A percentile compares a stretch with the other conserved stretches of the same genome.
Evolutionary conservation across 1,284 basidiomycete species (phyloP).

Genomic region (Cutaneotrichosporon sp.): DNA sequence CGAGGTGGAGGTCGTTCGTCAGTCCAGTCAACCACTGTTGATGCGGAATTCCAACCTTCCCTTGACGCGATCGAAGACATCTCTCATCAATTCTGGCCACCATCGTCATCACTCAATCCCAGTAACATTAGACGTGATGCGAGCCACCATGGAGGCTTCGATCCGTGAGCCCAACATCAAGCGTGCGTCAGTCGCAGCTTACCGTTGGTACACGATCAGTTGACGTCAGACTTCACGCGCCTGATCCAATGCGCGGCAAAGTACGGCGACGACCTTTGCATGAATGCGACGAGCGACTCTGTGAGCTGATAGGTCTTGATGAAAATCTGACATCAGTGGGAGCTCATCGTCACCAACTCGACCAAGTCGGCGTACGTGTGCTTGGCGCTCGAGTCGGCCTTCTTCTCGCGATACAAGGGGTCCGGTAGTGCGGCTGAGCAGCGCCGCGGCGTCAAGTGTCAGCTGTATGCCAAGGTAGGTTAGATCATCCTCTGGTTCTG

Average conservation of each 20-base stretch:
- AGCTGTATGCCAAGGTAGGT: slow-evolving; percentile 49
- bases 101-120: not conserved
- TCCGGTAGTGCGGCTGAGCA: slow-evolving; percentile 30
- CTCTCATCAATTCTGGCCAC: not conserved
- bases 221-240: slow-evolving; percentile 45
- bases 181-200: slow-evolving; percentile 20
- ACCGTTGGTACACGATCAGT: slow-evolving; percentile 35
- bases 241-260: slow-evolving; percentile 50
- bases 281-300: slow-evolving; percentile 40
- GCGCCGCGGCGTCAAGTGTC: slow-evolving; percentile 45
- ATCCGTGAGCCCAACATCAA: slow-evolving; percentile 39
- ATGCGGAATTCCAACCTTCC: not conserved
- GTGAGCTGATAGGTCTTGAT: slow-evolving; percentile 28
- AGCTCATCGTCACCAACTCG: slow-evolving; percentile 48
- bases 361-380: slow-evolving; percentile 50
- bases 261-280: slow-evolving; percentile 52
- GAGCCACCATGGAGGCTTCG: slow-evolving; percentile 37
- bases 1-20: not conserved
- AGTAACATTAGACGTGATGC: not conserved
- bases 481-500: not conserved
- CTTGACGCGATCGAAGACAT: not conserved
- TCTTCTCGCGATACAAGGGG: slow-evolving; percentile 44
- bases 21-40: slow-evolving; percentile 7
- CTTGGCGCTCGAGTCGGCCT: slow-evolving; percentile 41
- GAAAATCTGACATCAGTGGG: slow-evolving; percentile 36